Percentiles rank a stretch among this genome's conserved stretches.
phyloP scores from a whole-genome alignment of 345 rosid genomes.

The Psidium guajava region DNA sequence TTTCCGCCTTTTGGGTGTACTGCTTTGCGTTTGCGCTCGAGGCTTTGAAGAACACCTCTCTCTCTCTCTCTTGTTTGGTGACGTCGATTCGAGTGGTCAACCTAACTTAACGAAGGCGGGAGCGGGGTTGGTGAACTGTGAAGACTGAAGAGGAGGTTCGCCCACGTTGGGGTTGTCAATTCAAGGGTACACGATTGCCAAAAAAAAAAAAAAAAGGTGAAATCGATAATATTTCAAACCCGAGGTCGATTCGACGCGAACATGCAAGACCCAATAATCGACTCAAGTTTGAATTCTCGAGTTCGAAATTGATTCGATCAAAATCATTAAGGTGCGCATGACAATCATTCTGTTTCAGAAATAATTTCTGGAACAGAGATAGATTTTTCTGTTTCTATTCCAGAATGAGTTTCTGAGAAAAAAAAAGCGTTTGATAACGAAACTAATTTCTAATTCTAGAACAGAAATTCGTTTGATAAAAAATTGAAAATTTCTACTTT shows the following conservation, averaged over 20 bases:
- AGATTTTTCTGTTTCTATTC: too few relatives aligned
- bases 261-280: background rate
- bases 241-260: background rate
- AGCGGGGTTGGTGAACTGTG: background rate
- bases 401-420: too few relatives aligned
- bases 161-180: background rate
- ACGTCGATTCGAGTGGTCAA: background rate
- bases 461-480: too few relatives aligned
- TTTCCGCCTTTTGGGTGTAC: background rate
- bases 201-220: too few relatives aligned
- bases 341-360: too few relatives aligned
- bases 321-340: too few relatives aligned
- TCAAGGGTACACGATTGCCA: too few relatives aligned
- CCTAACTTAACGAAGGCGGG: background rate
- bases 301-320: background rate
- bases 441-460: too few relatives aligned
- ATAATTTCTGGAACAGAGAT: too few relatives aligned
- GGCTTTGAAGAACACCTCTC: background rate
- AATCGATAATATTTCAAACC: background rate
- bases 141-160: background rate
- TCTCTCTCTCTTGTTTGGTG: background rate
- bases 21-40: background rate
- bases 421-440: too few relatives aligned
- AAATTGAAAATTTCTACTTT: too few relatives aligned
- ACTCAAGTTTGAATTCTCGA: background rate